Base-by-base conservation (phyloP, 2,329 filamentous ascomycete species). In the Scedosporium dehoogii region DNA sequence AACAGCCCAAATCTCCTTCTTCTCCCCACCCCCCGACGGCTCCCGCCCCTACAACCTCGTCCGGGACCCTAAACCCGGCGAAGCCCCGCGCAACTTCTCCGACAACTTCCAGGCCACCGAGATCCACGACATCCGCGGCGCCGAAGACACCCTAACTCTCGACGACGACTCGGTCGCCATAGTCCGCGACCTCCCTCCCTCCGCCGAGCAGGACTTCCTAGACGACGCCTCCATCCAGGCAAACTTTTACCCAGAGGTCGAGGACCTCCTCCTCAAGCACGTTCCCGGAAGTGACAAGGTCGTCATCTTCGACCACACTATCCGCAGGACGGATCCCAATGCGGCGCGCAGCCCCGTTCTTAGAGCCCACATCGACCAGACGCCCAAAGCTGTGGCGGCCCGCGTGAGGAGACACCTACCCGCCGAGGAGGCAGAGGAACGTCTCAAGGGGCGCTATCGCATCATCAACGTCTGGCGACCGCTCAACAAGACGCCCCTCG, bases 381-480 rank as follows among this genome's bases (percentile, higher is more conserved):
- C 91, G 0, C 74, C 82, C 6, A 73, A 73, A 16, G 87, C 89
- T 0, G 86, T 89, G 0, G 80, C 76, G 9, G 79, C 83, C 71
- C 88, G 91, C 58, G 88, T 96, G 2, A 77, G 77, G 14, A 76
- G 81, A 1, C 90, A 92, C 72, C 78, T 91, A 62, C 75, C 83
- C 1, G 75, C 73, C 0, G 81, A 81, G 9, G 88, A 92, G 65
- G 89, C 90, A 0, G 85, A 87, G 3, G 70, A 74, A 62, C 77
- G 93, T 0, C 81, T 93, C 1, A 71, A 79, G 63, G 84, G 82
- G 2, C 85, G 91, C 2, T 92, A 91, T 73, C 84, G 91, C 64
- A 90, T 96, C 69, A 84, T 96, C 72, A 96, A 96, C 67, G 87
- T 96, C 58, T 96, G 92, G 92, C 81, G 89, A 0, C 86, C 86